Evolutionary conservation across 768 basidiomycete species (phyloP).

Genomic region (Termitomyces sp.): DNA sequence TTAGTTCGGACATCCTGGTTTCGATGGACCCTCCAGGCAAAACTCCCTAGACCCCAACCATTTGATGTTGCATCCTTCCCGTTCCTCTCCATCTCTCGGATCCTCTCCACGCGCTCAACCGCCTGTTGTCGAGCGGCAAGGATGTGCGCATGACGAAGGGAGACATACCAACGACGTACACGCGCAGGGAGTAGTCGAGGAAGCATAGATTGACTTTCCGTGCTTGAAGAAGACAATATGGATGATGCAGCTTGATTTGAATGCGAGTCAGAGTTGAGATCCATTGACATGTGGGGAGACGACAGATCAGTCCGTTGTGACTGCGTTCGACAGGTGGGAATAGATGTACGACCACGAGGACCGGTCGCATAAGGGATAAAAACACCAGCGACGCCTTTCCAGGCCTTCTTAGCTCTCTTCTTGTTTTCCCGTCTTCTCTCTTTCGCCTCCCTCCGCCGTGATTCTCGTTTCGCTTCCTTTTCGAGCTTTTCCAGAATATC

Average conservation of each 20-base stretch:
- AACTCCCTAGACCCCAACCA: conserved; percentile 77
- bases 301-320: neutral
- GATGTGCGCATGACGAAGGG: conserved; percentile 64
- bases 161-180: conserved; percentile 50
- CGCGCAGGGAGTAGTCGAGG: conserved; percentile 33
- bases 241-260: neutral
- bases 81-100: conserved; percentile 53
- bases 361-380: conserved; percentile 24
- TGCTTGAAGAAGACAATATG: conserved; percentile 12
- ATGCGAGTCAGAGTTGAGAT: conserved; percentile 6
- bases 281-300: conserved; percentile 1
- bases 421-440: conserved; percentile 44
- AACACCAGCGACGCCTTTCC: conserved; percentile 50
- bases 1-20: conserved; percentile 1
- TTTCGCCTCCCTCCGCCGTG: conserved; percentile 37
- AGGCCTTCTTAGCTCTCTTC: conserved; percentile 50
- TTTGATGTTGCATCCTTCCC: conserved; percentile 20
- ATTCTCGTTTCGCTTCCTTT: conserved; percentile 49
- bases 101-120: conserved; percentile 57
- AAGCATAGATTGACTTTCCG: conserved; percentile 20
- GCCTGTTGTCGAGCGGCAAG: conserved; percentile 68
- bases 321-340: neutral
- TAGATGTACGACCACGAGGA: neutral
- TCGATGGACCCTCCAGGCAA: conserved; percentile 34
- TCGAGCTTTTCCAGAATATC: conserved; percentile 63